Percentiles rank a stretch among this genome's conserved stretches.
These are phyloP conservation scores for Gossypium laxum DNA, from an alignment of 441 rosid genomes.

Conservation along the genomic window DNA sequence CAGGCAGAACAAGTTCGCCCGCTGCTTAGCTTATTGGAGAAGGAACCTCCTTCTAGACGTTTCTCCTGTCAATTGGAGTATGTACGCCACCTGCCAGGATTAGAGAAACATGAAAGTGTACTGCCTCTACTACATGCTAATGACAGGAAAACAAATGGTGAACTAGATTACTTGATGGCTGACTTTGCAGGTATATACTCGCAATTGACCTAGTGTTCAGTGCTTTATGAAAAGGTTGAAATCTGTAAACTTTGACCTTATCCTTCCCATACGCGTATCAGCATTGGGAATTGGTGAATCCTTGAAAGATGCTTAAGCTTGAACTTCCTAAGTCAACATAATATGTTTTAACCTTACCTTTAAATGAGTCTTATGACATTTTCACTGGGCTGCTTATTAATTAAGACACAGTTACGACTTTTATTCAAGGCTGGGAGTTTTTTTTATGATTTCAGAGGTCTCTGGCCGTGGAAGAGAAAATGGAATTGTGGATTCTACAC, in stretches of 20 bases:
- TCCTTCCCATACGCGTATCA: background rate
- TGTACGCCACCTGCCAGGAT: conserved; percentile 61
- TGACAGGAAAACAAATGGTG: conserved; percentile 80
- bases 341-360: background rate
- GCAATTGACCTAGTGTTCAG: background rate
- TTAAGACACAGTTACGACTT: background rate
- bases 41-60: conserved; percentile 85
- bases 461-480: conserved; percentile 71
- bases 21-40: conserved; percentile 89
- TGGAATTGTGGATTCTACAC: conserved; percentile 50
- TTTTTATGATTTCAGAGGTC: conserved; percentile 47
- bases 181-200: conserved; percentile 65
- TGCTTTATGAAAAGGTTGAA: background rate
- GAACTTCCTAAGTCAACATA: background rate
- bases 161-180: conserved; percentile 75
- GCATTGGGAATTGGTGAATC: background rate
- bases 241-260: background rate
- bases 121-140: conserved; percentile 68
- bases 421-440: background rate
- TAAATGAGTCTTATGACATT: background rate
- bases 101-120: conserved; percentile 61
- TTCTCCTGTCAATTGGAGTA: conserved; percentile 82
- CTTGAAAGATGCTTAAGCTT: background rate
- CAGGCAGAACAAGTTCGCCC: conserved; percentile 88
- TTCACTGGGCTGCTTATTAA: background rate